Evolutionary conservation across 257 asterid genomes (phyloP).

Genomic region (Gardenia jasminoides): DNA sequence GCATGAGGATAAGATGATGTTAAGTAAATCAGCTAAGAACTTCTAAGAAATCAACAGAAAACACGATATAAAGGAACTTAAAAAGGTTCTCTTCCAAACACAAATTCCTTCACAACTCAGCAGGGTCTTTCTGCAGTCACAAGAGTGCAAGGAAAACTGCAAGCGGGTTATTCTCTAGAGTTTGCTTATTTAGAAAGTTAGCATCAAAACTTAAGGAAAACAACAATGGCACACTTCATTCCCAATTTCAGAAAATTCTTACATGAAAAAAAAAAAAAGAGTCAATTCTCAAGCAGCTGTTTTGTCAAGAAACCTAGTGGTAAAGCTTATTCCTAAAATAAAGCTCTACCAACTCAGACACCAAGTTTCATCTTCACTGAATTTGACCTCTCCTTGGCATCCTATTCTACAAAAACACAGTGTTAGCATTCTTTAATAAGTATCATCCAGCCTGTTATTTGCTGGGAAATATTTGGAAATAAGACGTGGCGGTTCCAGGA

Average conservation of each 20-base stretch:
- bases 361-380: background rate
- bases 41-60: background rate
- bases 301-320: background rate
- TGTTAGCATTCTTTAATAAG: background rate
- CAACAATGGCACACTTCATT: background rate
- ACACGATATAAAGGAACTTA: background rate
- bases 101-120: background rate
- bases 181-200: background rate
- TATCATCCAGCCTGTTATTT: background rate
- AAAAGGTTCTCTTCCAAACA: background rate
- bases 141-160: background rate
- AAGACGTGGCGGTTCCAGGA: background rate
- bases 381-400: constrained; percentile 1
- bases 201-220: background rate
- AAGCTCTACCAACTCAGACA: background rate
- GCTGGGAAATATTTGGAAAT: background rate
- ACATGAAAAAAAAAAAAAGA: background rate
- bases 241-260: background rate
- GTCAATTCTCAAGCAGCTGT: background rate
- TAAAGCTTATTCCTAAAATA: background rate
- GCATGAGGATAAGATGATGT: constrained; percentile 27
- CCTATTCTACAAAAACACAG: background rate
- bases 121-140: background rate
- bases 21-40: background rate
- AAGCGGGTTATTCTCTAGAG: background rate